These are phyloP conservation scores for Yamadazyma membranifaciens DNA, from an alignment of 1,139 yeast species.

Conservation along the genomic window DNA sequence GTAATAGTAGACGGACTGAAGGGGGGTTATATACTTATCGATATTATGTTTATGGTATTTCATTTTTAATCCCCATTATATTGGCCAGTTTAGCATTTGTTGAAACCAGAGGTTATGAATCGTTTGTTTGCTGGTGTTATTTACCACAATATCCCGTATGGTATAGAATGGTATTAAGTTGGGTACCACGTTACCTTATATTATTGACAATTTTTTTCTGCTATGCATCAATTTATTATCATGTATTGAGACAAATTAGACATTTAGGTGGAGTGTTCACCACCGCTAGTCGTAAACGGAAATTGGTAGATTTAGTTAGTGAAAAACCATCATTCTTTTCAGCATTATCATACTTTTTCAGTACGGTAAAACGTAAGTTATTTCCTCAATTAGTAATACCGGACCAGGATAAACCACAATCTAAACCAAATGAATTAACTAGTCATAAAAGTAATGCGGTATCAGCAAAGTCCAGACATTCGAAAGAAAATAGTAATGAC, in stretches of 20 bases:
- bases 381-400: constrained; percentile 34
- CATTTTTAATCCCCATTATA: constrained; percentile 61
- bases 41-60: constrained; percentile 55
- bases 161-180: constrained; percentile 72
- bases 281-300: constrained; percentile 23
- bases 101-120: constrained; percentile 50
- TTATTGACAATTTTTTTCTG: constrained; percentile 61
- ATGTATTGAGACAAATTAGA: constrained; percentile 63
- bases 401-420: constrained; percentile 11
- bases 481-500: constrained; percentile 10
- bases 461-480: constrained; percentile 5
- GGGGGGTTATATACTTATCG: constrained; percentile 75
- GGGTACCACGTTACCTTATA: constrained; percentile 79
- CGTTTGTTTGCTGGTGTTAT: constrained; percentile 78
- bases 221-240: constrained; percentile 70
- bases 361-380: constrained; percentile 21
- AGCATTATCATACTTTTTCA: constrained; percentile 31
- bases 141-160: constrained; percentile 72
- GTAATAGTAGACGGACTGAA: constrained; percentile 42
- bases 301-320: constrained; percentile 8
- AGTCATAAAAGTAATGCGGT: background rate
- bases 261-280: constrained; percentile 48
- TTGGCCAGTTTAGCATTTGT: constrained; percentile 77
- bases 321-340: constrained; percentile 37
- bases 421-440: background rate